Percentiles rank a stretch among this genome's conserved stretches.
Conservation (phyloP, 2,329 filamentous ascomycete species). For the Diaporthe australafricana region DNA sequence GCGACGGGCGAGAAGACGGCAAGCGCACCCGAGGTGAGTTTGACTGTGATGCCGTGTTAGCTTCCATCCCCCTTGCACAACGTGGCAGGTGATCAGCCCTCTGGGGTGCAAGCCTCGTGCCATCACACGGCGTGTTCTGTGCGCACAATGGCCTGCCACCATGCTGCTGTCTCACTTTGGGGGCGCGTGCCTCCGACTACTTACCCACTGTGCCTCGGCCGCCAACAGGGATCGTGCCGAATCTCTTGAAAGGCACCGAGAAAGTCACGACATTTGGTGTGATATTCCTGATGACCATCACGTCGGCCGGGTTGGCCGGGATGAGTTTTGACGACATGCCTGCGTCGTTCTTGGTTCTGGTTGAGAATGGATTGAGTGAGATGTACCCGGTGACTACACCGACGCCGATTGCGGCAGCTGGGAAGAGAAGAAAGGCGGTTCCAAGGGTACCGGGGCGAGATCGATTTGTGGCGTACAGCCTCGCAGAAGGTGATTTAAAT, state of each 20-base stretch:
- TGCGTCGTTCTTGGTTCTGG: slow-evolving; percentile 29
- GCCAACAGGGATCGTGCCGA: slow-evolving; percentile 83
- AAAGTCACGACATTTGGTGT: slow-evolving; percentile 83
- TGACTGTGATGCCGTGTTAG: slow-evolving; percentile 64
- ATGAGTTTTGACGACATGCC: slow-evolving; percentile 73
- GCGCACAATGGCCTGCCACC: background rate
- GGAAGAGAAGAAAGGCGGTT: slow-evolving; percentile 35
- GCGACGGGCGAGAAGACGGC: slow-evolving; percentile 94
- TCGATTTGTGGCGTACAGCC: slow-evolving; percentile 16
- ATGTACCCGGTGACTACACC: slow-evolving; percentile 31
- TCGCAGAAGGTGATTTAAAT: background rate
- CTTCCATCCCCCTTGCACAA: background rate
- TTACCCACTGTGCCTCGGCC: slow-evolving; percentile 87
- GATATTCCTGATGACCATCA: slow-evolving; percentile 91
- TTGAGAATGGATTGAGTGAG: slow-evolving; percentile 35
- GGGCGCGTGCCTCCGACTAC: slow-evolving; percentile 39
- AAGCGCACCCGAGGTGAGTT: slow-evolving; percentile 80
- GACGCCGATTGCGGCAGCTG: slow-evolving; percentile 33
- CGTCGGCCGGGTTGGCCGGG: slow-evolving; percentile 77
- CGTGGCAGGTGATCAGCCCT: background rate
- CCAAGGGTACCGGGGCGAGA: slow-evolving; percentile 26
- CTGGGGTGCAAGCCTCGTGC: background rate
- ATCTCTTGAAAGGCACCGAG: slow-evolving; percentile 86
- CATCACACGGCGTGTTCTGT: background rate
- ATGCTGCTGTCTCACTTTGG: background rate